Evolutionary conservation across 2,329 filamentous ascomycete genomes (phyloP).

Genomic region (Nectriaceae sp.): DNA sequence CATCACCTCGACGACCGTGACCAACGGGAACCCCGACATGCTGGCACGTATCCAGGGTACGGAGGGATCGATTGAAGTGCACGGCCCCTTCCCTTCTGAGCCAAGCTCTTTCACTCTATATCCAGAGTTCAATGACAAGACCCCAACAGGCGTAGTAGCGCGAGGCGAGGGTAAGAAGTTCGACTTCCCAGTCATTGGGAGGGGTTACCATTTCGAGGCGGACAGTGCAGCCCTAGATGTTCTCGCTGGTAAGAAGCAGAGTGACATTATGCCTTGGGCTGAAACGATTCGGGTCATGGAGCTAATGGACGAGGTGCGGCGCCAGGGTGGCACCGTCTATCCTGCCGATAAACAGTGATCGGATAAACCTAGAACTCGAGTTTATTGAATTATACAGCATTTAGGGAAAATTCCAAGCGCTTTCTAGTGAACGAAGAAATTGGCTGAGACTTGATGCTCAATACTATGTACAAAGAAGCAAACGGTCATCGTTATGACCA

Average conservation of each 20-base stretch:
- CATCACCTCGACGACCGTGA: neutral
- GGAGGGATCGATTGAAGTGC: neutral
- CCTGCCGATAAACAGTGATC: neutral
- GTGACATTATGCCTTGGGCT: slow-evolving; percentile 43
- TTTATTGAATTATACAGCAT: too few species aligned
- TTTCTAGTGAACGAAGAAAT: too few species aligned
- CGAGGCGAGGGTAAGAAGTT: neutral
- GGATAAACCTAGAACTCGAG: too few species aligned
- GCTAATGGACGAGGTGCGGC: slow-evolving; percentile 4
- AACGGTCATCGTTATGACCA: too few species aligned
- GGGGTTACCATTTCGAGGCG: slow-evolving; percentile 1
- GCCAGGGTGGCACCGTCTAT: neutral
- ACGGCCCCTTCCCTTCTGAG: neutral
- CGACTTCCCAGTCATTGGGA: neutral
- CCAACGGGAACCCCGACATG: neutral
- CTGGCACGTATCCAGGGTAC: neutral
- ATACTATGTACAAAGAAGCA: too few species aligned
- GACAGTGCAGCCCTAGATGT: slow-evolving; percentile 1
- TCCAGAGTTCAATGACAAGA: too few species aligned
- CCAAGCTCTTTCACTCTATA: neutral
- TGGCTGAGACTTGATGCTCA: too few species aligned
- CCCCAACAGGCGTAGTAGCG: too few species aligned
- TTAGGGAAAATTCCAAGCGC: too few species aligned
- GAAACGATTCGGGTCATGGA: slow-evolving; percentile 49
- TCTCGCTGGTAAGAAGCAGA: neutral